Evolutionary conservation across 2,329 filamentous ascomycete genomes (phyloP), one percentile per base, ranked within the genome.

Genomic region (Fusarium aywerte): DNA sequence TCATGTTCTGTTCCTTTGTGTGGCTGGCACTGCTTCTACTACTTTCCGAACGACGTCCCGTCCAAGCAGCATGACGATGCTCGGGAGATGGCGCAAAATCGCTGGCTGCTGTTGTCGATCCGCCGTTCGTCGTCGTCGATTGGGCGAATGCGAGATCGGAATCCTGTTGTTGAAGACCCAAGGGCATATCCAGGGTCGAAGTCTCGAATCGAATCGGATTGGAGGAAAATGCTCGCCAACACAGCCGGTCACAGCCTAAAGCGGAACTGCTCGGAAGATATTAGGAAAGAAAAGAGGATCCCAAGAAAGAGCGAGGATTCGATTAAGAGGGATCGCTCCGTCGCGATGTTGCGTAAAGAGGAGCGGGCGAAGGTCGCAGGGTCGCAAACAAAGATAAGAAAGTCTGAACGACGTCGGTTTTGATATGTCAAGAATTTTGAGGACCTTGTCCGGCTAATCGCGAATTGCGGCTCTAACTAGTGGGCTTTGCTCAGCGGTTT

Each of bases 51-150:
- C 58, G 66, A 57, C 67, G 67, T 49, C 71, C 58, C 56, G 60
- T 67, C 67, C 70, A 71, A 66, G 64, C 66, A 61, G 76, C 78
- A 80, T 80, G 66, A 67, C 77, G 76, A 75, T 73, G 56, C 53
- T 68, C 62, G 48, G 63, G 66, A 29, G 62, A 61, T 53, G 58
- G 58, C 60, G 62, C 67, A 71, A 63, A 72, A 47, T 67, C 69
- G 63, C 65, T 70, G 9, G 59, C 58, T 13, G 63, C 55, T 47
- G 65, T 53, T 27, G 71, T 64, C 32, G 71, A 65, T 55, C 43
- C 65, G 47, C 56, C 51, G 50, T 43, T 39, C 35, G 66, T 51
- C 20, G 64, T 53, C 49, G 66, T 64, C 63, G 59, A 54, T 44
- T 68, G 57, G 33, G 69, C 61, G 57, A 72, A 73, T 63, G 63